Base-by-base conservation (phyloP, 305 asterid genomes). In the Fraxinus ornus region DNA sequence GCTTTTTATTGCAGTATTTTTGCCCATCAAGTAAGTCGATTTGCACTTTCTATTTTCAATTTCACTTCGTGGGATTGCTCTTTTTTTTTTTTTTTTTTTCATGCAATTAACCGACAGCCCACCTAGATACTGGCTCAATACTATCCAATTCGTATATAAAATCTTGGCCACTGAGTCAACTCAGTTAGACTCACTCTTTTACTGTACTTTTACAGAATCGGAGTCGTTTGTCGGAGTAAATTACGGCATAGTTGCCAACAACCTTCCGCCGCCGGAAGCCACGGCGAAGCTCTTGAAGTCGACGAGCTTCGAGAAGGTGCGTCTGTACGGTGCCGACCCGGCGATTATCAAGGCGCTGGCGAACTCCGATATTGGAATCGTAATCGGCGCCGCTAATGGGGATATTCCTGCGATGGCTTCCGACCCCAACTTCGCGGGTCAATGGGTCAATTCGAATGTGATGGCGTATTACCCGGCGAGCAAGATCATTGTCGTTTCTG, bases 271-370 rank as follows among this genome's bases (percentile, higher is more conserved):
- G 70, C 84, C 88, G 62, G 60, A 80, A n/a, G 83, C 85, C 76
- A 90, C 92, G 75, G 91, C 83, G 77, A 86, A 84, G 85, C 85
- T 90, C 4, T 86, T 90, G 28, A 82, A 84, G 71, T 82, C 90
- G 8, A 88, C 92, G 10, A 80, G 81, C 84, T 84, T 90, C 75
- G 78, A 79, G 87, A 88, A 90, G 81, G 92, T 90, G 80, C 84
- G 92, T 57, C 73, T 90, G 64, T 90, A 90, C 81, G 91, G 91
- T 26, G 88, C 90, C 68, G 92, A 90, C 41, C 91, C 89, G 33
- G 91, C 80, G 3, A 85, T 88, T 19, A 85, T 88, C 22, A 85
- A 78, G 49, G 90, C 90, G 21, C 76, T 90, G 77, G 90, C 87
- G 5, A 60, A 78, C n/a, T 85, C 90, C 60, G 91, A 85, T n/a